Base-by-base conservation (phyloP, 2,329 filamentous ascomycete genomes). In the Rhynchosporium secalis region DNA sequence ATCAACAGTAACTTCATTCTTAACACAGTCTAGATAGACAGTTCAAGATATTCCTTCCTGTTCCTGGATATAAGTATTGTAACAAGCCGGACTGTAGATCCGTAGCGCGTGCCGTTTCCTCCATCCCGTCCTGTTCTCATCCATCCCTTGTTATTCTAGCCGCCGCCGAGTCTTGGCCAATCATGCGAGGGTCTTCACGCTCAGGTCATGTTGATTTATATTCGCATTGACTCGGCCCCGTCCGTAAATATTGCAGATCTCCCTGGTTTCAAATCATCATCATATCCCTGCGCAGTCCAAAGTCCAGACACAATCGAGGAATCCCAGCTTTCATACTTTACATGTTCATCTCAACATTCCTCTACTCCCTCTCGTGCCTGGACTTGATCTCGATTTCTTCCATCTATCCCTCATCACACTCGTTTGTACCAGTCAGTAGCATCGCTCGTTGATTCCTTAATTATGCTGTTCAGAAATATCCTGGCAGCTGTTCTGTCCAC, bases 381-480 rank as follows among this genome's bases (percentile, higher is more conserved):
- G n/a, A 47, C 33, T 36, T 36, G 33, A 36, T 36, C 55, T 56
- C 20, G 40, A 40, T n/a, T 20, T 56, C 28, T 52, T 58, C 47
- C 29, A 52, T 58, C 52, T 20, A 20, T 20, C 20, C 20, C 46
- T 58, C 58, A 46, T 38, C 58, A 62, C 60, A 48, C 48, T 62
- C 60, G 47, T 62, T 55, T 56, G 20, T 47, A 26, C 33, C 20
- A 36, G 15, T 47, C 26, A 26, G 36, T 20, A 20, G 20, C 20
- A 48, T 41, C 49, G 28, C 28, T 48, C 12, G 29, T 40, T 46
- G 56, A 61, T 60, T 56, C 40, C 51, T 26, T 57, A 56, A 65
- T 60, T 52, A 68, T 70, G 68, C 62, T 67, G 31, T 46, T 63
- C 60, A 66, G 56, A 40, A 63, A 63, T 26, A 52, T 61, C 29